Conservation (phyloP, 352 stramenopile genomes). For the Blastocystis sp. region DNA sequence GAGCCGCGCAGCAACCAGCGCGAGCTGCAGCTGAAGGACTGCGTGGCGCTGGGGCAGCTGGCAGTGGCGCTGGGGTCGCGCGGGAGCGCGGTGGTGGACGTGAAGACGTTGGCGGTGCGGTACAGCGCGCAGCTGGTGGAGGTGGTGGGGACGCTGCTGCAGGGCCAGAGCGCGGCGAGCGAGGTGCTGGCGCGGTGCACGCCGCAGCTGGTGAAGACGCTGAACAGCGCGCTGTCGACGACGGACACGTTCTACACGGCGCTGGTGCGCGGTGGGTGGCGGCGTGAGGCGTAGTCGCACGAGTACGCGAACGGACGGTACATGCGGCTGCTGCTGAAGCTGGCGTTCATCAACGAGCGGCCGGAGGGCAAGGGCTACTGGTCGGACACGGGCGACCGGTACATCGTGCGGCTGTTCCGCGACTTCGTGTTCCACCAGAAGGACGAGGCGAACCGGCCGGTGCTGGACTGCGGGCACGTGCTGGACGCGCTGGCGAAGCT, state of each 20-base stretch:
- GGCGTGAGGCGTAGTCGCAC: constrained; percentile 74
- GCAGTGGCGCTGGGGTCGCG: constrained; percentile 69
- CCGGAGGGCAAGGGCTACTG: constrained; percentile 77
- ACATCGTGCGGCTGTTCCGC: constrained; percentile 83
- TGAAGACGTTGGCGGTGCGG: constrained; percentile 41
- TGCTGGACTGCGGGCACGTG: constrained; percentile 83
- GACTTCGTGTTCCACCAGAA: constrained; percentile 86
- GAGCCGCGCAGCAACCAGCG: constrained; percentile 78
- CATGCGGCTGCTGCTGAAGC: constrained; percentile 77
- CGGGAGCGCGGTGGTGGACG: background rate
- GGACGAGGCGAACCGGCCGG: constrained; percentile 78
- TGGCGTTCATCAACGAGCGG: constrained; percentile 78
- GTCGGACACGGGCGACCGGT: constrained; percentile 80
- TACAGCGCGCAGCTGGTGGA: constrained; percentile 40
- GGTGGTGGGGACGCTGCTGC: constrained; percentile 14
- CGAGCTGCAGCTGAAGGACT: constrained; percentile 79
- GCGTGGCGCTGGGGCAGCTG: constrained; percentile 74
- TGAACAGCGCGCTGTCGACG: constrained; percentile 62
- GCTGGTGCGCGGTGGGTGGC: constrained; percentile 74
- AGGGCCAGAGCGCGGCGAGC: background rate
- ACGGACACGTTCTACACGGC: constrained; percentile 31
- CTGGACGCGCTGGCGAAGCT: constrained; percentile 82
- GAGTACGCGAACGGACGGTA: constrained; percentile 81
- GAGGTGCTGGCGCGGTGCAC: constrained; percentile 14
- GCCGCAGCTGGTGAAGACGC: constrained; percentile 47